Evolutionary conservation across 1,284 basidiomycete species (phyloP).

Genomic region (Veloporphyrellus conicus): DNA sequence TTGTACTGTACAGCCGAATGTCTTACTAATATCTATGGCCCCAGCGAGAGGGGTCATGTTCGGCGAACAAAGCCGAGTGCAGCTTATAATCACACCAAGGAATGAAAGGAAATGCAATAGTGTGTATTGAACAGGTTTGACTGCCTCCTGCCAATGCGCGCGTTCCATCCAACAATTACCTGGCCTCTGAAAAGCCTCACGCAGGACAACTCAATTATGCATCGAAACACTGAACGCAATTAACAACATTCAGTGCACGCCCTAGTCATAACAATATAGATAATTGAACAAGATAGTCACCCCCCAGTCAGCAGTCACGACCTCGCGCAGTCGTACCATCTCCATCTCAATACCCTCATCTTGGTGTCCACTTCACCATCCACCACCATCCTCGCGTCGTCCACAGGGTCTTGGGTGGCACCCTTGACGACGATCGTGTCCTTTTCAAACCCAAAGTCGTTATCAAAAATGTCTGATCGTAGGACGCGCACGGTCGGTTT

Average conservation of each 20-base stretch:
- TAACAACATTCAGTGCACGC: slow-evolving; percentile 12
- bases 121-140: too few species aligned
- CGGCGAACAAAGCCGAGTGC: too few species aligned
- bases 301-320: not conserved
- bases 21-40: too few species aligned
- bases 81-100: too few species aligned
- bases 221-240: too few species aligned
- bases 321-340: slow-evolving; percentile 17
- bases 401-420: not conserved
- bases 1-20: too few species aligned
- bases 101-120: too few species aligned
- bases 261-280: slow-evolving; percentile 13
- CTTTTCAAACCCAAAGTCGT: slow-evolving; percentile 24
- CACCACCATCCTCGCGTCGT: slow-evolving; percentile 12
- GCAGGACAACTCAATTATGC: too few species aligned
- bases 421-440: slow-evolving; percentile 19
- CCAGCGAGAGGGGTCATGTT: too few species aligned
- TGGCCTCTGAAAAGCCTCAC: too few species aligned
- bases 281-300: slow-evolving; percentile 17
- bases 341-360: slow-evolving; percentile 27
- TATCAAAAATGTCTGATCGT: slow-evolving; percentile 18
- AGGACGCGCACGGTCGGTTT: slow-evolving; percentile 15
- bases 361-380: not conserved
- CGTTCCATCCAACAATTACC: too few species aligned
- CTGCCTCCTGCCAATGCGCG: too few species aligned